These are phyloP conservation scores for Parsonsia alboflavescens DNA, from an alignment of 257 asterid species.

Conservation along the genomic window DNA sequence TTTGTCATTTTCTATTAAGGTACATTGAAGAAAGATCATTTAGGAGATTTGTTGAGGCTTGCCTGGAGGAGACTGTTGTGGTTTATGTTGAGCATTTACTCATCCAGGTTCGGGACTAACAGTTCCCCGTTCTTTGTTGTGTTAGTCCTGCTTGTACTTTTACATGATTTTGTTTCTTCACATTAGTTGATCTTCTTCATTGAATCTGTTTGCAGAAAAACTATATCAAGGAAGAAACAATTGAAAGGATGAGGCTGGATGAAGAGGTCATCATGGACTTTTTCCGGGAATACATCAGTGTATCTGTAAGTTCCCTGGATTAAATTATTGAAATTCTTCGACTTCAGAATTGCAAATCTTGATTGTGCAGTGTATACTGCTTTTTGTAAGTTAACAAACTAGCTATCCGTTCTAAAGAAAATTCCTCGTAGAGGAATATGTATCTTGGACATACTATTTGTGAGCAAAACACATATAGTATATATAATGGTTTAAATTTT, in stretches of 20 bases:
- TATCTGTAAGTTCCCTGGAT: conserved; percentile 61
- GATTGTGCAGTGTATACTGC: background rate
- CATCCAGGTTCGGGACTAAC: conserved; percentile 50
- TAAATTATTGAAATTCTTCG: background rate
- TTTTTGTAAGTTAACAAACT: background rate
- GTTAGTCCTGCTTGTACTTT: conserved; percentile 1
- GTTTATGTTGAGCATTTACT: conserved; percentile 90
- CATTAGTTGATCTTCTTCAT: conserved; percentile 15
- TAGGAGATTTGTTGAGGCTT: conserved; percentile 92
- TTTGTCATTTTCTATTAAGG: conserved; percentile 30
- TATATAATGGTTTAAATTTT: background rate
- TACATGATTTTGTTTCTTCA: conserved; percentile 6
- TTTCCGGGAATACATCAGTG: conserved; percentile 81
- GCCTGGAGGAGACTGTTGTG: conserved; percentile 88
- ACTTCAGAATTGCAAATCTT: background rate
- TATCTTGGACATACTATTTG: background rate
- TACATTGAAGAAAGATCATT: conserved; percentile 97
- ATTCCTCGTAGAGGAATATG: background rate
- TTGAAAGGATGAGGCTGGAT: conserved; percentile 96
- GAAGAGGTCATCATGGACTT: conserved; percentile 96
- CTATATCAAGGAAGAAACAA: conserved; percentile 94
- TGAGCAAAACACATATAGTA: background rate
- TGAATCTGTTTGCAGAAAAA: conserved; percentile 50
- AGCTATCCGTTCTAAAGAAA: background rate
- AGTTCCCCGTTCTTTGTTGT: conserved; percentile 1